Percentiles rank a stretch among this genome's conserved stretches.
Evolutionary conservation across 768 basidiomycete species (phyloP).

Genomic region (Mycena albidolilacea): DNA sequence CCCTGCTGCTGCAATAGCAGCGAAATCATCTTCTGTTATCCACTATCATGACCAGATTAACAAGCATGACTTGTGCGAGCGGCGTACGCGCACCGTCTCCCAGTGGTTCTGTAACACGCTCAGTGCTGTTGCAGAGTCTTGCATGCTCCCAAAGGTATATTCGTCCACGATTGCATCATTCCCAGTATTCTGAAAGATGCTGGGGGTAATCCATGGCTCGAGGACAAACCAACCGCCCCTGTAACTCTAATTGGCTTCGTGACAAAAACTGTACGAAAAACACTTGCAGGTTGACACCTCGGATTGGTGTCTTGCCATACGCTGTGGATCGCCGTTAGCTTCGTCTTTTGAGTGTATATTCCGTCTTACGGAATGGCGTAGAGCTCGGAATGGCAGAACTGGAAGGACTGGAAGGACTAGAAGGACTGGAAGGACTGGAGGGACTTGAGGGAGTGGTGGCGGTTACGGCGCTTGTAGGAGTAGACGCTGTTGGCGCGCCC

Average conservation of each 20-base stretch:
- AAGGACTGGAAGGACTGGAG: slow-evolving; percentile 18
- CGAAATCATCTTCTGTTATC: slow-evolving; percentile 81
- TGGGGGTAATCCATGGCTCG: slow-evolving; percentile 88
- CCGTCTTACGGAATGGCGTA: slow-evolving; percentile 6
- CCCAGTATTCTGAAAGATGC: slow-evolving; percentile 75
- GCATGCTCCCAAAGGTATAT: slow-evolving; percentile 71
- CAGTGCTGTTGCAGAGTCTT: slow-evolving; percentile 60
- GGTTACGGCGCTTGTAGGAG: not conserved
- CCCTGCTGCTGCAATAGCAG: slow-evolving; percentile 74
- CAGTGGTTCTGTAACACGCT: slow-evolving; percentile 67
- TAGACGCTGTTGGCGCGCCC: slow-evolving; percentile 17
- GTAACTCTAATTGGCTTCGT: slow-evolving; percentile 11
- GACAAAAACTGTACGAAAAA: not conserved
- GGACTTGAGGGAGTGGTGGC: slow-evolving; percentile 8
- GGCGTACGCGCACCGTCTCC: slow-evolving; percentile 58
- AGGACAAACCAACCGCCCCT: slow-evolving; percentile 78
- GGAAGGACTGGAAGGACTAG: not conserved
- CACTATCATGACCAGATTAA: slow-evolving; percentile 50
- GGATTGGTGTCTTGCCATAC: slow-evolving; percentile 59
- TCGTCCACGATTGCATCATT: slow-evolving; percentile 72
- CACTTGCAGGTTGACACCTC: slow-evolving; percentile 76
- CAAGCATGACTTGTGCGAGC: not conserved
- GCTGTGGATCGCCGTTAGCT: not conserved
- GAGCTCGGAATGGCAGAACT: slow-evolving; percentile 36
- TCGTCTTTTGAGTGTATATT: not conserved